These are phyloP conservation scores for Chrysanthemum seticuspe DNA, from an alignment of 129 eudicot species.

Conservation along the genomic window DNA sequence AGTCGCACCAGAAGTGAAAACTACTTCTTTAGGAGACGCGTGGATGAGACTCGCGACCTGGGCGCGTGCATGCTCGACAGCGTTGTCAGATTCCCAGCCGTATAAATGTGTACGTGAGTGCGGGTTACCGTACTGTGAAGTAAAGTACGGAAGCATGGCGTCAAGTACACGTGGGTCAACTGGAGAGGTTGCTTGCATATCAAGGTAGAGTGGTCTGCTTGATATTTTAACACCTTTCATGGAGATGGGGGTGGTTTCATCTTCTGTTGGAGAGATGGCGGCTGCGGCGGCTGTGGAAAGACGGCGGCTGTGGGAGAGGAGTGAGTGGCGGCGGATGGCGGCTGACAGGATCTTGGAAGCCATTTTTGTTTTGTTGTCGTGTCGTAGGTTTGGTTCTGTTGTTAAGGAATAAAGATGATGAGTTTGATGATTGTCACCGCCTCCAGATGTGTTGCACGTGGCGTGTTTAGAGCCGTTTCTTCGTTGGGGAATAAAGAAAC, in stretches of 20 bases:
- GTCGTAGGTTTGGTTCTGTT: no score
- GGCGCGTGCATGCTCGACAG: conserved; percentile 71
- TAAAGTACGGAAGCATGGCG: conserved; percentile 87
- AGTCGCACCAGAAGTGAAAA: conserved; percentile 96
- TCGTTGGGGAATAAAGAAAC: no score
- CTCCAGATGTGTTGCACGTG: no score
- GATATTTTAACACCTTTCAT: conserved; percentile 90
- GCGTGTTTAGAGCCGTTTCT: no score
- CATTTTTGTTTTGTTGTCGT: no score
- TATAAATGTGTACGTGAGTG: conserved; percentile 96
- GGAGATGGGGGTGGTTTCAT: conserved; percentile 42
- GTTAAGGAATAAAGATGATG: no score
- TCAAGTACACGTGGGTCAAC: conserved; percentile 92
- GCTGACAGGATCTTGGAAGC: no score
- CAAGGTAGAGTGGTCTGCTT: conserved; percentile 90
- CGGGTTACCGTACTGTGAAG: conserved; percentile 88
- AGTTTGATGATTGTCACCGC: no score
- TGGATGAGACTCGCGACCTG: conserved; percentile 69
- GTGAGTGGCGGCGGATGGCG: no score
- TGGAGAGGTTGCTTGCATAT: conserved; percentile 99
- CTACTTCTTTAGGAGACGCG: conserved; percentile 80
- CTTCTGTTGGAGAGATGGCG: conserved; percentile 3
- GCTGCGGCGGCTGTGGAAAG: no score
- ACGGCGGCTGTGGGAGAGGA: no score
- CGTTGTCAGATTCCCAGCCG: conserved; percentile 97